A percentile compares a stretch with the other conserved stretches of the same genome.
phyloP scores from a whole-genome alignment of 495 filamentous ascomycete genomes.

The Neurospora sp. region DNA sequence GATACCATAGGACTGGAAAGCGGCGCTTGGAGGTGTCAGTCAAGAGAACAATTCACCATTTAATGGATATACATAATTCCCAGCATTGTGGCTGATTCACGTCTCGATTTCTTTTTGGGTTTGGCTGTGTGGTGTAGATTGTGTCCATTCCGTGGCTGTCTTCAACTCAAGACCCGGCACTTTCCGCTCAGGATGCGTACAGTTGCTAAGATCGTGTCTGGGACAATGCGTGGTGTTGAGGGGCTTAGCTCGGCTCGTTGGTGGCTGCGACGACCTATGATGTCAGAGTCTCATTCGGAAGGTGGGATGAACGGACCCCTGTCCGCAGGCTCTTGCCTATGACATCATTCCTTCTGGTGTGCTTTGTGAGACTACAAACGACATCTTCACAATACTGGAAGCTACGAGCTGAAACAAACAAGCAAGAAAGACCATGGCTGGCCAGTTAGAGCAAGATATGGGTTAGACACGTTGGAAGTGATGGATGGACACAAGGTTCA shows the following conservation, averaged over 20 bases:
- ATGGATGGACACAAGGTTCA: not conserved
- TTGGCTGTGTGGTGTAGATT: not conserved
- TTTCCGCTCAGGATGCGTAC: not conserved
- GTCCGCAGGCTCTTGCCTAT: not conserved
- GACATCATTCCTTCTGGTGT: constrained; percentile 8
- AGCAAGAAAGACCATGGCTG: not conserved
- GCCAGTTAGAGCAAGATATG: not conserved
- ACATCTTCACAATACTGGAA: not conserved
- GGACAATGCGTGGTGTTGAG: not conserved
- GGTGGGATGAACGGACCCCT: not conserved
- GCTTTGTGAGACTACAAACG: not conserved
- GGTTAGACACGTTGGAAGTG: not conserved
- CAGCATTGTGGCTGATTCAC: not conserved
- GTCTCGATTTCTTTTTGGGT: not conserved
- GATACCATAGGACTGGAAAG: constrained; percentile 6
- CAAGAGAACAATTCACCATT: not conserved
- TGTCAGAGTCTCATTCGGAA: constrained; percentile 4
- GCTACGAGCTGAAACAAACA: not conserved
- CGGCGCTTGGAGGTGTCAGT: not conserved
- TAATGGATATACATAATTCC: not conserved
- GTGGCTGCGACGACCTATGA: constrained; percentile 3
- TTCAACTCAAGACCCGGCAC: not conserved
- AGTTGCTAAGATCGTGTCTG: not conserved
- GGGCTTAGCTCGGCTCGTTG: not conserved
- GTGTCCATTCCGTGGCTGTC: not conserved